Evolutionary conservation across 345 rosid genomes (phyloP), one percentile per base, ranked within the genome.

Genomic region (Eucalyptus marginata): DNA sequence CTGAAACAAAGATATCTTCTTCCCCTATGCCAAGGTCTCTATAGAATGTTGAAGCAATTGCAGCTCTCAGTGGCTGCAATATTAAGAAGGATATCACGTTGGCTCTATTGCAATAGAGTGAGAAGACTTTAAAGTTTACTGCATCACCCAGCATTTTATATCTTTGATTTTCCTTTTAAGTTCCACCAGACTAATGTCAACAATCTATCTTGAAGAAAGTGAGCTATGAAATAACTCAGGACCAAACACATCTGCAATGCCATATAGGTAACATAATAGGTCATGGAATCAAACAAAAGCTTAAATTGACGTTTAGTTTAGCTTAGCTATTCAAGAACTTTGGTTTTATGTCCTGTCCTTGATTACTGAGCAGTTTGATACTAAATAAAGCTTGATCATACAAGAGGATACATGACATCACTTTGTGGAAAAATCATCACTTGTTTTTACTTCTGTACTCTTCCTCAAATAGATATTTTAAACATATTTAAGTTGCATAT

Each of bases 1-100:
- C 99, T 87, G 99, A 98, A 87, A 98, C 99, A 93, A 98, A 98
- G 87, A 98, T 93, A 90, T 98, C 99, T 86, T 90, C 97, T 36
- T 95, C 98, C 87, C 91, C 96, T 86, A 98, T 94, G 92, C 97
- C 98, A 91, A 98, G 97, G 90, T 94, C 94, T 27, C 89, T 46
- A 90, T 97, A 98, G 91, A 93, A 97, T 80, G 96, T 92, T 66
- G 96, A 93, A 29, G 97, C 95, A 92, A 98, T 92, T 83, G 98
- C 97, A 89, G 95, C 88, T 92, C 99, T 95, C 89, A 98, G 49
- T 86, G 95, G 96, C 99, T 98, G 95, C 92, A 94, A 51, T 89
- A 50, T 84, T 87, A 52, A 88, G 87, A 79, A 80, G 24, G 49
- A 87, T 29, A 88, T 36, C 89, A 33, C 11, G 7, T 86, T 86